These are phyloP conservation scores for Fallopia convolvulus DNA, from an alignment of 148 eudicot genomes.

Conservation along the genomic window DNA sequence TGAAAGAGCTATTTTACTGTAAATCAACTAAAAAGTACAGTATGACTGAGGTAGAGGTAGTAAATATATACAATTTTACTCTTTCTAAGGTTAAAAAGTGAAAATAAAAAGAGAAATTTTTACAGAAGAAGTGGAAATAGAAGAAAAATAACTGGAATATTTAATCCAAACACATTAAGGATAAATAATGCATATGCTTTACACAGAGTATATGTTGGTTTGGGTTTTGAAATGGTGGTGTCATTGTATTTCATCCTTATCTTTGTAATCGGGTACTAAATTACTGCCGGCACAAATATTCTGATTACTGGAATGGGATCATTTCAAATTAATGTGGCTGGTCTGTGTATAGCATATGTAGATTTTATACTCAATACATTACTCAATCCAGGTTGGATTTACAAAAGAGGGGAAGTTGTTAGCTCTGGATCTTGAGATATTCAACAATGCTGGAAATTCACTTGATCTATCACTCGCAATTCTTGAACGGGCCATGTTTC, in stretches of 20 bases:
- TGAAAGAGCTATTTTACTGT: background rate
- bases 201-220: background rate
- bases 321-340: background rate
- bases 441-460: slow-evolving; percentile 91
- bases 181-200: background rate
- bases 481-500: slow-evolving; percentile 97
- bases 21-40: background rate
- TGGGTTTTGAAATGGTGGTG: background rate
- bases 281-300: background rate
- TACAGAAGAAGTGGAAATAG: background rate
- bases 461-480: slow-evolving; percentile 81
- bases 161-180: background rate
- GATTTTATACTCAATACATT: background rate
- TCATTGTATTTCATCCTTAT: background rate
- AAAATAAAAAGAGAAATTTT: background rate
- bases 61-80: background rate
- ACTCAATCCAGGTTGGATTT: slow-evolving; percentile 68
- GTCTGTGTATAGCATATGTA: background rate
- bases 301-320: background rate
- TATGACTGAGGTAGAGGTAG: background rate
- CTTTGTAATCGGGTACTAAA: background rate
- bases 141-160: background rate
- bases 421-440: slow-evolving; percentile 86
- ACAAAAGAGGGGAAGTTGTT: slow-evolving; percentile 78
- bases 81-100: background rate